Base-by-base conservation (phyloP, 495 filamentous ascomycete species). In the Aspergillus kassunensis region DNA sequence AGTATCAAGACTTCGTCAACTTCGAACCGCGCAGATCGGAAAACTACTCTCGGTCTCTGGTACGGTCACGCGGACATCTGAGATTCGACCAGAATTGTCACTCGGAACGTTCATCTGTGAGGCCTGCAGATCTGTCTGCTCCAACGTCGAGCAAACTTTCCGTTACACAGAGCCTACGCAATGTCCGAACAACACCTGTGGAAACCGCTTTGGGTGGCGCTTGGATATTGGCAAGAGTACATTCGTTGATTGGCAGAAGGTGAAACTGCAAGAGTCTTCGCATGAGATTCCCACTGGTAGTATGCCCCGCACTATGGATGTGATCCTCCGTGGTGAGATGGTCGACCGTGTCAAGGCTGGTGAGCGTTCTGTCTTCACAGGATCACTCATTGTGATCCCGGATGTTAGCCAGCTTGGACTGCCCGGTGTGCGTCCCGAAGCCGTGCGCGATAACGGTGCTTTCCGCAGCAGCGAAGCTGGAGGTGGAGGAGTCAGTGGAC, bases 171-270 rank as follows among this genome's bases (percentile, higher is more conserved):
- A 99, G 62, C 93, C 93, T 11, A 88, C 90, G 3, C 90, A 97
- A 72, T 99, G 93, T 60, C 93, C 93, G 0, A 97, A 97, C 59
- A 56, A 76, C n/a, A 84, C 79, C n/a, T 99, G 93, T 63, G 82
- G 82, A 49, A 99, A 99, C 72, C 85, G 92, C 21, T 70, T 79
- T 41, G 90, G 87, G 16, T 99, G 93, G 93, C 83, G 90, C 20
- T 74, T 99, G 5, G 92, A 99, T 58, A 97, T 99, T 63, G 81
- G 90, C 37, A 93, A 96, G 67, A 96, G 91, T 64, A 96, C 91
- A 2, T 99, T 99, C 61, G 87, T 97, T 18, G 93, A 99, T 69
- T 99, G 93, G 93, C 93, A 99, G 57, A 97, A 97, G 65, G 88
- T 97, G 19, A 84, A 95, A 44, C 86, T 97, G 25, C 93, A 99